Conservation (phyloP, 1,139 yeast genomes). For the Protomyces lactucae-debilis region DNA sequence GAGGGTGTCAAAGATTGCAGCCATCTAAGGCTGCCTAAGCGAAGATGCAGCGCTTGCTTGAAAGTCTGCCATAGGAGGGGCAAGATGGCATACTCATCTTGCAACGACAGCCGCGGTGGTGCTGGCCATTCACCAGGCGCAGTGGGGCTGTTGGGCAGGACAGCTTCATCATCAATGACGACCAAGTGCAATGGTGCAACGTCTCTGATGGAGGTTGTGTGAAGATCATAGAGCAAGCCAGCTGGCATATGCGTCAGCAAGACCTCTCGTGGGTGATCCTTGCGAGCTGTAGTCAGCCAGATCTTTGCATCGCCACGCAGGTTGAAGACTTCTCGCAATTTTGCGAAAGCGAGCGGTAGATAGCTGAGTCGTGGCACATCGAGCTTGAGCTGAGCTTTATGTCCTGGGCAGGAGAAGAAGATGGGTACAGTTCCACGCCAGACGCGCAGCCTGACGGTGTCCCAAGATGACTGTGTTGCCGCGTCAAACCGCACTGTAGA, state of each 20-base stretch:
- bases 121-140: not conserved
- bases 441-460: conserved; percentile 3
- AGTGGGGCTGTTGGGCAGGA: not conserved
- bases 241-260: conserved; percentile 15
- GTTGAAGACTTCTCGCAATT: not conserved
- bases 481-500: too few species aligned
- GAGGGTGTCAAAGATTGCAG: not conserved
- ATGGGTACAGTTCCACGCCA: conserved; percentile 15
- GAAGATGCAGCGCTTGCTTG: conserved; percentile 12
- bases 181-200: not conserved
- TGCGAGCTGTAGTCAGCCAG: not conserved
- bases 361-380: conserved; percentile 14
- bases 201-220: not conserved
- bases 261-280: not conserved
- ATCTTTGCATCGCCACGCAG: not conserved
- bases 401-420: not conserved
- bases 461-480: not conserved
- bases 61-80: conserved; percentile 5
- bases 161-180: not conserved
- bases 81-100: not conserved
- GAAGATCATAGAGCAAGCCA: conserved; percentile 23
- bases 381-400: not conserved
- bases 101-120: not conserved
- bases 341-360: not conserved
- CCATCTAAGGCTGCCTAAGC: not conserved